A percentile compares a stretch with the other conserved stretches of the same genome.
These are phyloP conservation scores for Chaetomidium leptoderma DNA, from an alignment of 495 filamentous ascomycete genomes.

Conservation along the genomic window DNA sequence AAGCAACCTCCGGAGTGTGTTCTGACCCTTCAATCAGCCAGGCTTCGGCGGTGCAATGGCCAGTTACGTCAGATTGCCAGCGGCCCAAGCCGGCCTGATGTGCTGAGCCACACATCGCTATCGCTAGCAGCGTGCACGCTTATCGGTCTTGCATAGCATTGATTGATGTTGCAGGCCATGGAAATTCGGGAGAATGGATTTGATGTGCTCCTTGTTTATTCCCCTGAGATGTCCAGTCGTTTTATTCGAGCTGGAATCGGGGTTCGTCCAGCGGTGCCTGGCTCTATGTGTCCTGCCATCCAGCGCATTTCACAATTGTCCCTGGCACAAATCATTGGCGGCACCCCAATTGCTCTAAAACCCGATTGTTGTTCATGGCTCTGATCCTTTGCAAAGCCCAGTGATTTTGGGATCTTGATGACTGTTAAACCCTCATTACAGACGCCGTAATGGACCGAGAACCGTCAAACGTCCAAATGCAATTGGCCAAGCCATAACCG, in stretches of 20 bases:
- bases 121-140: not conserved
- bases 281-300: conserved; percentile 19
- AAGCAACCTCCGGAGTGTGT: too few species aligned
- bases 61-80: not conserved
- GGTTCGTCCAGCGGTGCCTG: not conserved
- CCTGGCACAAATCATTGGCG: conserved; percentile 25
- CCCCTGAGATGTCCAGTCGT: conserved; percentile 3
- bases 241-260: conserved; percentile 10
- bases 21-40: too few species aligned
- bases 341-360: conserved; percentile 25
- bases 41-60: not conserved
- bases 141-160: not conserved
- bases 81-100: too few species aligned
- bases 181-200: not conserved
- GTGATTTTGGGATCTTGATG: conserved; percentile 44
- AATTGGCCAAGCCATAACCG: conserved; percentile 52
- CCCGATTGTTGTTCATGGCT: conserved; percentile 28
- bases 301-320: conserved; percentile 19
- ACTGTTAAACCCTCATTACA: conserved; percentile 57
- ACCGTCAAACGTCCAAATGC: conserved; percentile 55
- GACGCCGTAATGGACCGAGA: conserved; percentile 56
- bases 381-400: conserved; percentile 35
- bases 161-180: not conserved
- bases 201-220: conserved; percentile 13
- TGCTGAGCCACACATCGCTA: too few species aligned